phyloP scores from a whole-genome alignment of 805 yeast species.

The Ogataea trehaloabstinens region DNA sequence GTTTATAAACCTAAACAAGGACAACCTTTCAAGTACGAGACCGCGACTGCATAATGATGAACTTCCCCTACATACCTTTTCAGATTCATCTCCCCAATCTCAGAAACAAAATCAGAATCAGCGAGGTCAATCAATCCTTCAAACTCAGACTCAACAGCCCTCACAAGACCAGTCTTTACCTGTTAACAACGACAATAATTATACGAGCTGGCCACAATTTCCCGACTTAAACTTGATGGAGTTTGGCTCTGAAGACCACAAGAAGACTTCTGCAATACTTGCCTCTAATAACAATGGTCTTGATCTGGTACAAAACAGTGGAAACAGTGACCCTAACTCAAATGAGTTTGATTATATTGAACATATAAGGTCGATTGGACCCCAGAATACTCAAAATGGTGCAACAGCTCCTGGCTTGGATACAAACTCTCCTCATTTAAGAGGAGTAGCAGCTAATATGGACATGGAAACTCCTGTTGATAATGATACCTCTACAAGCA shows the following conservation, averaged over 20 bases:
- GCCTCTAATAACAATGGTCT: background rate
- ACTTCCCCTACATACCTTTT: background rate
- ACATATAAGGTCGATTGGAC: constrained; percentile 55
- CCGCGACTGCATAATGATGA: constrained; percentile 2
- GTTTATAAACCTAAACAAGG: constrained; percentile 44
- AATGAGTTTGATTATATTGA: constrained; percentile 65
- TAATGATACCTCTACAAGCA: constrained; percentile 2
- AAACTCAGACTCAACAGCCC: constrained; percentile 3
- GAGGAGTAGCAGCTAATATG: constrained; percentile 4
- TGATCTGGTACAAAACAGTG: background rate
- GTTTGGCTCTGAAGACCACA: constrained; percentile 2
- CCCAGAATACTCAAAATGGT: constrained; percentile 9
- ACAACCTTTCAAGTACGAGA: background rate
- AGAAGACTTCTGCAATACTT: background rate
- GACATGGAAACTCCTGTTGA: constrained; percentile 5
- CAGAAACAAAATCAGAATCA: constrained; percentile 1
- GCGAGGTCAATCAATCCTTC: constrained; percentile 1
- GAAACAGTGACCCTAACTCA: constrained; percentile 40
- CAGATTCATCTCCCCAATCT: constrained; percentile 3
- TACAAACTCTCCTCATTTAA: constrained; percentile 7
- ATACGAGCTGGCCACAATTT: constrained; percentile 34
- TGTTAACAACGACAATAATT: constrained; percentile 17
- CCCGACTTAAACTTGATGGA: constrained; percentile 29
- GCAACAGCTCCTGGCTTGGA: constrained; percentile 10
- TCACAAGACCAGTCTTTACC: background rate